Evolutionary conservation across 192 early-diverging fungal species (phyloP), one percentile per base, ranked within the genome.

Genomic region (Borealophlyctis nickersoniae): DNA sequence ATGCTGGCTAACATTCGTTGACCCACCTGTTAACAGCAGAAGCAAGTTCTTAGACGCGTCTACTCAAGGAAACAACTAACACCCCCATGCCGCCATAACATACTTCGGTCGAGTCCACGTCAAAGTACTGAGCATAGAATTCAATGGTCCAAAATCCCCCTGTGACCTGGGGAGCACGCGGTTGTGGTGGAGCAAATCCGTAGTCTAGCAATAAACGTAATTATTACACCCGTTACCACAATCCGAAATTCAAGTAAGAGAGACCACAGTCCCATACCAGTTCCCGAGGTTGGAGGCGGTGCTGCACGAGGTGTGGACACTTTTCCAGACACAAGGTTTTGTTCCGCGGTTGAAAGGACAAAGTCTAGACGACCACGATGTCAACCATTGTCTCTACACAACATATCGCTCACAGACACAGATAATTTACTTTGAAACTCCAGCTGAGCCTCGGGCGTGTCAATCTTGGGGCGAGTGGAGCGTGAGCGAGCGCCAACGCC

Each of bases 41-140:
- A 36, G 27, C n/a, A 64, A 19, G 31, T 45, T 58, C 26, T 11
- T 1, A 54, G 23, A 2, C 29, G 11, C n/a, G 35, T 33, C 16
- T 19, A 54, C 55, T 30, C 11, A 9, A 23, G 5, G 52, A 16
- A 16, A 7, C 9, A 23, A 57, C 7, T 32, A 9, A 13, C 56
- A 31, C 56, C 13, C 4, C 28, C 7, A 26, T 28, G 32, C 31
- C 27, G 56, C 24, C 32, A 33, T 14, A 13, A 70, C 83, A 82
- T 73, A 91, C 89, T 71, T 93, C 88, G n/a, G 66, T 73, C 16
- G 93, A 91, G 58, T 99, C 93, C 0, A 99, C 94, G 62, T 97
- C 87, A 73, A 97, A 99, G 63, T 87, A 99, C 60, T 80, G 86
- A 24, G 88, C 67, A 67, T 94, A 99, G 70, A 92, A 98, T 56